Evolutionary conservation across 495 filamentous ascomycete species (phyloP).

Genomic region (Aspergillus wentii): DNA sequence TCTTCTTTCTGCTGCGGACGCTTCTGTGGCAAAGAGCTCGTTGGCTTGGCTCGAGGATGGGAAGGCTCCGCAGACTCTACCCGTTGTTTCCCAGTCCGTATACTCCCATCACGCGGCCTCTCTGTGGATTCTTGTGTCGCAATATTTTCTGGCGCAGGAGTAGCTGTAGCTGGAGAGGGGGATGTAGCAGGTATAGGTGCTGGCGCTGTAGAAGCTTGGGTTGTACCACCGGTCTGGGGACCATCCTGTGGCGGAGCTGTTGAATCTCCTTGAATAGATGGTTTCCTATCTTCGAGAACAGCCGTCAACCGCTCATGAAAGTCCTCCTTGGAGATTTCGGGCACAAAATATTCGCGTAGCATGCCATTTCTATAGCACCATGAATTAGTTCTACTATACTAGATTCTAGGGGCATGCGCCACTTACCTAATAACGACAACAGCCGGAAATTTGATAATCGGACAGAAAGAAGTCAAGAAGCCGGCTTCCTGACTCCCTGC

Average conservation of each 20-base stretch:
- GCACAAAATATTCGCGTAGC: conserved; percentile 59
- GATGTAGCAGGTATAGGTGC: conserved; percentile 9
- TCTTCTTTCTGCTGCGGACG: conserved; percentile 3
- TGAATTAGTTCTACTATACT: too few relatives aligned
- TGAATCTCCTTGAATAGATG: neutral
- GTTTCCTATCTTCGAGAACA: conserved; percentile 23
- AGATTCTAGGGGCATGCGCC: too few relatives aligned
- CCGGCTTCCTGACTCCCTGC: conserved; percentile 73
- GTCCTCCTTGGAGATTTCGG: conserved; percentile 53
- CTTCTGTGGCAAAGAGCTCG: conserved; percentile 3
- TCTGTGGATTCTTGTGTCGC: neutral
- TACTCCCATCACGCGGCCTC: conserved; percentile 1
- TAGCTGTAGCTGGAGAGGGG: conserved; percentile 7
- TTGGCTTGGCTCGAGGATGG: neutral
- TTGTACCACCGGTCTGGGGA: neutral
- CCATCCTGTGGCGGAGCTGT: neutral
- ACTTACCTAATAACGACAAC: conserved; percentile 71
- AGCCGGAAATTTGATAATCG: conserved; percentile 65
- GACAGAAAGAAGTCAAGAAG: conserved; percentile 76
- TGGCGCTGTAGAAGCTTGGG: conserved; percentile 9
- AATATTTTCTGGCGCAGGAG: conserved; percentile 3
- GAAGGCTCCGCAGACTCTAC: neutral
- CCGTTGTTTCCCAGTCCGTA: conserved; percentile 4
- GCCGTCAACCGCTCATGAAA: conserved; percentile 46
- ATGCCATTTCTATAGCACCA: conserved; percentile 46